Conservation (phyloP, 257 asterid species). For the Linaria vulgaris region DNA sequence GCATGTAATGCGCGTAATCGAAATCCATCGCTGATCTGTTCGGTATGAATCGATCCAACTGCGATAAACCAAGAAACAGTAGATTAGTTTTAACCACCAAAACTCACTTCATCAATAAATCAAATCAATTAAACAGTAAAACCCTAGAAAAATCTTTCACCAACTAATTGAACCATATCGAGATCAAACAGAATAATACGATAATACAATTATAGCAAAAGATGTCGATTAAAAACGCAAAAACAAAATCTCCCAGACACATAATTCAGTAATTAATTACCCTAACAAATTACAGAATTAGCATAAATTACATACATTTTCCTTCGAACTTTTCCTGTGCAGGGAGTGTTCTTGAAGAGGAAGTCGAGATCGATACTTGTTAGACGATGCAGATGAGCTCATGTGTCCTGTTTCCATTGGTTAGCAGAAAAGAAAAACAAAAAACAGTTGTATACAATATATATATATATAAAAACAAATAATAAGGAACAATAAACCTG, state of each 20-base stretch:
- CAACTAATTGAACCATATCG: too few relatives aligned
- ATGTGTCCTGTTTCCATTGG: constrained; percentile 56
- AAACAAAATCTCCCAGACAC: too few relatives aligned
- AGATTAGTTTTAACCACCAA: background rate
- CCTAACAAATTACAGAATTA: background rate
- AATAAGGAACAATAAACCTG: constrained; percentile 31
- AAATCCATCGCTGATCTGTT: constrained; percentile 95
- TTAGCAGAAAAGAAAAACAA: constrained; percentile 23
- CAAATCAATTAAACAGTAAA: too few relatives aligned
- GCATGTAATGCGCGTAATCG: constrained; percentile 85
- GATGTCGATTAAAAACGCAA: too few relatives aligned
- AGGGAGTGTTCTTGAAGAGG: constrained; percentile 49
- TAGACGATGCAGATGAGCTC: constrained; percentile 32
- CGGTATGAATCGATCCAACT: constrained; percentile 97
- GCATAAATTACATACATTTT: constrained; percentile 37
- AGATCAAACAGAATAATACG: too few relatives aligned
- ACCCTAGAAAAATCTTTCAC: too few relatives aligned
- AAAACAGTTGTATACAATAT: background rate
- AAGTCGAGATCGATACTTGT: constrained; percentile 34
- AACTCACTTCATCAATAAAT: too few relatives aligned
- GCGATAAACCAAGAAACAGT: constrained; percentile 25
- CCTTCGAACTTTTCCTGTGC: constrained; percentile 43
- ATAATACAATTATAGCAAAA: too few relatives aligned
- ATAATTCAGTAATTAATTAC: too few relatives aligned
- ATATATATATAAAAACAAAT: background rate